Base-by-base conservation (phyloP, 2,329 filamentous ascomycete genomes). In the Macrophomina pseudophaseolina region DNA sequence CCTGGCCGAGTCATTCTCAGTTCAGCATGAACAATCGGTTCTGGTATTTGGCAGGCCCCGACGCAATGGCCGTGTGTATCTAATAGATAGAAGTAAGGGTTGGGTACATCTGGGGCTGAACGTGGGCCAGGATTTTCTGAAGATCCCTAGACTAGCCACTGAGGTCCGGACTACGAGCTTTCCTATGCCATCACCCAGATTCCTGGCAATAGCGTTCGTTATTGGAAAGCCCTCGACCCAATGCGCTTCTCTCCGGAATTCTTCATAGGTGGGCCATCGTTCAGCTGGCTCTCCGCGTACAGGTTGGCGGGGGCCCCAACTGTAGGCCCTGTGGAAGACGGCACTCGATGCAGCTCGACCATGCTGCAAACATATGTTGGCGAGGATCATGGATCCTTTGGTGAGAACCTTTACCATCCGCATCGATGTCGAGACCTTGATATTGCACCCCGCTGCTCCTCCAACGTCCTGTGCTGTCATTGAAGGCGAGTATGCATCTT, bases 231-330 rank as follows among this genome's bases (percentile, higher is more conserved):
- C 0, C 3, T 40, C n/a, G 14, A 18, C 23, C 4, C n/a, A 16
- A 7, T 56, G 52, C 2, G 33, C 52, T 18, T 56, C 52, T 56
- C 18, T 56, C 52, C 52, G 40, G 35, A 56, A 56, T 23, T 56
- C 8, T 30, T 1, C 35, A 2, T 56, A 56, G 5, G 32, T 40
- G 1, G 33, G 33, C 52, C 52, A 56, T 56, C 9, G 33, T 11
- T 42, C 16, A 23, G 1, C 1, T 9, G 16, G 1, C 35, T 42
- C n/a, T n/a, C 4, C n/a, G 2, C 7, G 46, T 49, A 18, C 46
- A 30, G 4, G 8, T 9, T 1, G 12, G 5, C 4, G 5, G 5
- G 11, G 11, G 14, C 3, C 51, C 30, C 6, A 18, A 11, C 33
- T 14, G 0, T 5, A 12, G 4, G 33, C 33, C 28, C 52, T 1